A percentile compares a stretch with the other conserved stretches of the same genome.
phyloP scores from a whole-genome alignment of 2,329 filamentous ascomycete species.

The Lecanosticta acicola region DNA sequence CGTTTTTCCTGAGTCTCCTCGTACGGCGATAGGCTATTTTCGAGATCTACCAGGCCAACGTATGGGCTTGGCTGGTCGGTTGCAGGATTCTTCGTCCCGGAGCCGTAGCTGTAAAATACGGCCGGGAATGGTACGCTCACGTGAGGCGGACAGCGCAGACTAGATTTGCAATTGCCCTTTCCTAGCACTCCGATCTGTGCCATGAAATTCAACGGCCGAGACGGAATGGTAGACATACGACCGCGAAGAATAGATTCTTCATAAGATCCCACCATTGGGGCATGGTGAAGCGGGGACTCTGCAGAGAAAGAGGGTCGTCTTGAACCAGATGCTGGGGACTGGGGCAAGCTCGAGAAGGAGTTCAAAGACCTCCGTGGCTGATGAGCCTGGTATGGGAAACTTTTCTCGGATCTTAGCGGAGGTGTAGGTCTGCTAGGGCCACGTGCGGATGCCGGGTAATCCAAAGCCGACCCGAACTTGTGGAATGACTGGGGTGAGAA shows the following conservation, averaged over 20 bases:
- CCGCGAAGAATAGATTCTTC: constrained; percentile 94
- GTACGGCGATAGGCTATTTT: constrained; percentile 60
- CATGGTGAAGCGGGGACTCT: constrained; percentile 79
- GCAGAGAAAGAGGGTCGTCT: constrained; percentile 62
- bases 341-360: constrained; percentile 43
- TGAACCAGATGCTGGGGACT: constrained; percentile 46
- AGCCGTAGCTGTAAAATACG: constrained; percentile 90
- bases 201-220: constrained; percentile 84
- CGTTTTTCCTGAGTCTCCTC: constrained; percentile 27
- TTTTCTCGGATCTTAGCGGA: constrained; percentile 53
- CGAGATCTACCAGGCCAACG: constrained; percentile 85
- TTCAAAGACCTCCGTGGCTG: constrained; percentile 71
- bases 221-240: constrained; percentile 93
- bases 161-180: constrained; percentile 80
- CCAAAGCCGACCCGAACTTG: constrained; percentile 41
- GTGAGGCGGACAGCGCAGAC: constrained; percentile 78
- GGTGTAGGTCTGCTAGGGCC: constrained; percentile 29
- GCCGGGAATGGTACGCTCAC: constrained; percentile 87
- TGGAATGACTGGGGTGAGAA: constrained; percentile 59
- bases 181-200: constrained; percentile 94
- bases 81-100: constrained; percentile 56
- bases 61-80: constrained; percentile 93
- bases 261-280: constrained; percentile 95
- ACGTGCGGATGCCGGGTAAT: constrained; percentile 28
- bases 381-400: constrained; percentile 67